Evolutionary conservation across 1,284 basidiomycete species (phyloP).

Genomic region (Marasmius sp.): DNA sequence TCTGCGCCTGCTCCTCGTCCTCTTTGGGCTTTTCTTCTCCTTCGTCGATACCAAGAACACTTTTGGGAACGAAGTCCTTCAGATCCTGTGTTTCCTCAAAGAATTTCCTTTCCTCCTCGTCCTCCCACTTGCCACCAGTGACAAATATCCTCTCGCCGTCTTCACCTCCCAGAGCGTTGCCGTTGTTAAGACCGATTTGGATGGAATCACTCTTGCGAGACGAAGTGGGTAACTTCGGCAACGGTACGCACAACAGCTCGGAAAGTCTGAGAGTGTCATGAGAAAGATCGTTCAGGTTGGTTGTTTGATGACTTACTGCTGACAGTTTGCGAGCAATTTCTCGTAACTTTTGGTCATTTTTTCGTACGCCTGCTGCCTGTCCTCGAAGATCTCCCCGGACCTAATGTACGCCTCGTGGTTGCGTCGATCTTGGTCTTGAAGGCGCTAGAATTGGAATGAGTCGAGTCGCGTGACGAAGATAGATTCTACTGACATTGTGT

Average conservation of each 20-base stretch:
- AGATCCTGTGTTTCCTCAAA: slow-evolving; percentile 94
- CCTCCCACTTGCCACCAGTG: slow-evolving; percentile 91
- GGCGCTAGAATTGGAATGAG: slow-evolving; percentile 50
- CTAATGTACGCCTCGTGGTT: slow-evolving; percentile 99
- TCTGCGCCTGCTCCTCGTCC: slow-evolving; percentile 41
- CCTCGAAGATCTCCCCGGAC: slow-evolving; percentile 98
- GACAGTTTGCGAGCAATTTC: slow-evolving; percentile 83
- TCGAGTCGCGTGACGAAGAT: slow-evolving; percentile 1
- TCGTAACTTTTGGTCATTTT: slow-evolving; percentile 97
- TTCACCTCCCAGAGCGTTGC: slow-evolving; percentile 41
- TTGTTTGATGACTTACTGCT: slow-evolving; percentile 55
- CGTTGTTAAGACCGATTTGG: slow-evolving; percentile 61
- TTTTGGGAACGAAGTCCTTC: slow-evolving; percentile 87
- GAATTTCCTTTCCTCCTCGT: slow-evolving; percentile 94
- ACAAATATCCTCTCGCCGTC: slow-evolving; percentile 56
- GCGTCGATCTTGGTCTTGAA: slow-evolving; percentile 94
- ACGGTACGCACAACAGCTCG: slow-evolving; percentile 79
- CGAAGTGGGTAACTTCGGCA: slow-evolving; percentile 81
- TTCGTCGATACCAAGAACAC: slow-evolving; percentile 82
- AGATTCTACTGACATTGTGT: slow-evolving; percentile 66
- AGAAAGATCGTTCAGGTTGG: not conserved
- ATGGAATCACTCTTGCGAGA: slow-evolving; percentile 81
- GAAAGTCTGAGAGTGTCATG: slow-evolving; percentile 61
- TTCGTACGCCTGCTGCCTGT: slow-evolving; percentile 97
- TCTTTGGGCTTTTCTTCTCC: slow-evolving; percentile 45